Base-by-base conservation (phyloP, 768 basidiomycete genomes). In the Gelatoporia subvermispora region DNA sequence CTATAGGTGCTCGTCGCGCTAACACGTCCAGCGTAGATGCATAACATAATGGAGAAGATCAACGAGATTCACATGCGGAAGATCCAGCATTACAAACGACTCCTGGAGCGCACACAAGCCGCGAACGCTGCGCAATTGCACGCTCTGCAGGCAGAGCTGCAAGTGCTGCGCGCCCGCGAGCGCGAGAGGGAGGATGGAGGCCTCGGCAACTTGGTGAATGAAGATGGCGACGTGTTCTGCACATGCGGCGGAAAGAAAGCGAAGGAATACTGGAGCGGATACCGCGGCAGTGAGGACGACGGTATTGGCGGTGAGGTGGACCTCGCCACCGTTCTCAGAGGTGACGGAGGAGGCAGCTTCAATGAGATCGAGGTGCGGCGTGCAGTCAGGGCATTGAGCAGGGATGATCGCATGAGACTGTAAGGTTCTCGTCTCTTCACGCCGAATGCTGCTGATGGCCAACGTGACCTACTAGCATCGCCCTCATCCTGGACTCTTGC, bases 51-150 rank as follows among this genome's bases (percentile, higher is more conserved):
- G 41, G 64, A 71, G 36, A 57, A 63, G 38, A 64, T 79, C 31
- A 60, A 68, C 9, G 62, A 61, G 16, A 57, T 76, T 18, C 78
- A 81, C 53, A 64, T 68, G 24, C 63, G 63, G 35, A 87, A 86
- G 56, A 75, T 90, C 13, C 74, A 81, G 15, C 79, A 83, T 49
- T 85, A 88, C 66, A 91, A 85, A 60, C 78, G 89, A 1, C 73
- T 93, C 1, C 75, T 93, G 11, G 89, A 93, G 55, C 84, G 84
- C 35, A 77, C 88, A 0, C 91, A 93, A 57, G 80, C 84, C 2
- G 81, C 82, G 8, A 75, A 85, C 1, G 87, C 89, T 0, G 84
- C 88, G 1, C 91, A 93, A 58, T 70, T 92, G 2, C 89, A 93
- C 58, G 89, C 91, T 0, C 70, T 93, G 1, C 89, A 92, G 65